Evolutionary conservation across 2,329 filamentous ascomycete genomes (phyloP).

Genomic region (Graphilbum ipis-grandicollis): DNA sequence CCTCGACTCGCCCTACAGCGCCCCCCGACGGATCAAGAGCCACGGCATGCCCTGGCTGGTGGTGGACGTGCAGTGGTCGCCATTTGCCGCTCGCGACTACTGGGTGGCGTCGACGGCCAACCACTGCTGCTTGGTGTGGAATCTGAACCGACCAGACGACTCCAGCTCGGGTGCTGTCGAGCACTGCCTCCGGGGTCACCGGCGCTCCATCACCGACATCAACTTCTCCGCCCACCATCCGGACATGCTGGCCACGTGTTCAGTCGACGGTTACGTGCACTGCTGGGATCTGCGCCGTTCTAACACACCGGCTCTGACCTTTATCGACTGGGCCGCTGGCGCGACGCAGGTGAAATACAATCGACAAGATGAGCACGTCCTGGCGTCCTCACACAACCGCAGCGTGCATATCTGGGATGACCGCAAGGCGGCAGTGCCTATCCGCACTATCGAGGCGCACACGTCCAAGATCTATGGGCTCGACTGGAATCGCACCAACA

Average conservation of each 20-base stretch:
- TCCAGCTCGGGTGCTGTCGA: constrained; percentile 57
- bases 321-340: constrained; percentile 85
- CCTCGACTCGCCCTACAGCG: constrained; percentile 74
- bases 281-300: constrained; percentile 76
- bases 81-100: constrained; percentile 73
- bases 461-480: constrained; percentile 88
- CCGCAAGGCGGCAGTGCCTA: constrained; percentile 56
- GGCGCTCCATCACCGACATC: constrained; percentile 82
- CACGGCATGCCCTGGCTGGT: constrained; percentile 89
- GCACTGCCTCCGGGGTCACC: constrained; percentile 68
- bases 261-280: constrained; percentile 84
- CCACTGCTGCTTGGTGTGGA: constrained; percentile 88
- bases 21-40: constrained; percentile 62
- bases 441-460: constrained; percentile 76
- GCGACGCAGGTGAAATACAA: constrained; percentile 95
- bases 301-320: constrained; percentile 56
- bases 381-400: constrained; percentile 81
- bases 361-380: constrained; percentile 65
- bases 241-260: constrained; percentile 75
- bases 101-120: constrained; percentile 94
- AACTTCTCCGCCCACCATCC: constrained; percentile 91
- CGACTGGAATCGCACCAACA: constrained; percentile 74
- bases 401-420: constrained; percentile 85
- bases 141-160: constrained; percentile 64
- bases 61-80: constrained; percentile 92